phyloP scores from a whole-genome alignment of 2,329 filamentous ascomycete genomes.

The Bipolaris sorokiniana region DNA sequence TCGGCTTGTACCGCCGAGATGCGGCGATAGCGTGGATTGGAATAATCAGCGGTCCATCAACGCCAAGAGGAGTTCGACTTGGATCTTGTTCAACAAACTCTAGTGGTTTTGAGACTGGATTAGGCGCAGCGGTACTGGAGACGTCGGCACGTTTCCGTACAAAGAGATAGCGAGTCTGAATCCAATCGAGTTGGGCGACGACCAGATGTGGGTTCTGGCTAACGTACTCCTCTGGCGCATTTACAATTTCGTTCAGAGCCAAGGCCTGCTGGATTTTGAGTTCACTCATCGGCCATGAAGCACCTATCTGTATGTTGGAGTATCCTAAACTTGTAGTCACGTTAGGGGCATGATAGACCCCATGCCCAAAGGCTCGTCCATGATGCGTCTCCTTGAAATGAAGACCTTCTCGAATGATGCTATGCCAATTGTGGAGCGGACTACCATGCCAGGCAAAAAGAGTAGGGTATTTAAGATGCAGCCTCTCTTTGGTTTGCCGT shows the following conservation, averaged over 20 bases:
- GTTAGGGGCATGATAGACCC: conserved; percentile 77
- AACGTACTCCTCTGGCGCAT: conserved; percentile 68
- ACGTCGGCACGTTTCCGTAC: conserved; percentile 49
- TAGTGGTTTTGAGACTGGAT: conserved; percentile 28
- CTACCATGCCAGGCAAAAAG: conserved; percentile 91
- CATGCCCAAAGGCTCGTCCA: conserved; percentile 76
- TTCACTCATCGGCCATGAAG: conserved; percentile 67
- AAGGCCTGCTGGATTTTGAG: conserved; percentile 67
- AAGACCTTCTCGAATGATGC: conserved; percentile 81
- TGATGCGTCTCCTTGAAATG: conserved; percentile 68
- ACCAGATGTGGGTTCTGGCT: conserved; percentile 68
- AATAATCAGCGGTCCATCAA: conserved; percentile 53
- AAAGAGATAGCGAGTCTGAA: conserved; percentile 86
- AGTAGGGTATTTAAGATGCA: conserved; percentile 64
- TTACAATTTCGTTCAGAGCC: conserved; percentile 85
- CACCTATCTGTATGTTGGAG: conserved; percentile 20
- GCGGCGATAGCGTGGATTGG: conserved; percentile 60
- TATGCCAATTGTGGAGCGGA: conserved; percentile 79
- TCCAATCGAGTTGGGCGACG: conserved; percentile 79
- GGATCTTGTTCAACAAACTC: conserved; percentile 52
- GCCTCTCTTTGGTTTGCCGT: conserved; percentile 50
- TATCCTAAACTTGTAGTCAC: conserved; percentile 65
- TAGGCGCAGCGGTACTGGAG: background rate
- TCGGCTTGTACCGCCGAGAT: conserved; percentile 48
- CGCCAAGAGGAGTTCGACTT: conserved; percentile 50